phyloP scores from a whole-genome alignment of 331 rosid genomes.

The Rosa hybrid region DNA sequence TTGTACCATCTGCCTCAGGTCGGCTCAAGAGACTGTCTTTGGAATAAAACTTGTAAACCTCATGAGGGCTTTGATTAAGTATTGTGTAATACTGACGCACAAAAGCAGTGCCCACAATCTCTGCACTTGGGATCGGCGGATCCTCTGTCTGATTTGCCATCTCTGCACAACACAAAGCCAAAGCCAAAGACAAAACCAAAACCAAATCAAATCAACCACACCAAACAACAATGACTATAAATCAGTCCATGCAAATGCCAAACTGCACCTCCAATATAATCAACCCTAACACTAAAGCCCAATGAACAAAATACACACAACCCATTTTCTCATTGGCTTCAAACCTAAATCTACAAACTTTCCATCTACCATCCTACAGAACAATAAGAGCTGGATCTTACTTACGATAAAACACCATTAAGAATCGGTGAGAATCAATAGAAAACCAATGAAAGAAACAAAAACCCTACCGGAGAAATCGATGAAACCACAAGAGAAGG shows the following conservation, averaged over 20 bases:
- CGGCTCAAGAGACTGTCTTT: slow-evolving; percentile 64
- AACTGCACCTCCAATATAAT: too few relatives aligned
- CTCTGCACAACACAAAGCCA: slow-evolving; percentile 26
- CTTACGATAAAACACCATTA: neutral
- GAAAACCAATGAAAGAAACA: neutral
- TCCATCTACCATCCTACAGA: neutral
- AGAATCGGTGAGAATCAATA: neutral
- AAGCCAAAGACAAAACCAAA: neutral
- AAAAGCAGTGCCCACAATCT: slow-evolving; percentile 58
- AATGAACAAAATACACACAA: neutral
- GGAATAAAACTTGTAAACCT: slow-evolving; percentile 49
- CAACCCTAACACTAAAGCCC: neutral
- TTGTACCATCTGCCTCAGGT: slow-evolving; percentile 55
- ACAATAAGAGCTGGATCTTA: neutral
- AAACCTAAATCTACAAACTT: slow-evolving; percentile 1
- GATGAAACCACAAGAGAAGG: neutral
- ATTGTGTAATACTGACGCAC: slow-evolving; percentile 54
- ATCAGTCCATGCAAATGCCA: too few relatives aligned
- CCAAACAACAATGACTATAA: neutral
- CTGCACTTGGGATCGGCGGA: slow-evolving; percentile 27
- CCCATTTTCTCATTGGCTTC: neutral
- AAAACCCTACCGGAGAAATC: slow-evolving; percentile 1
- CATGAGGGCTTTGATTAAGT: slow-evolving; percentile 38
- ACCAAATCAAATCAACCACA: neutral
- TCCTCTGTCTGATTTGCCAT: slow-evolving; percentile 51